A percentile compares a stretch with the other conserved stretches of the same genome.
Evolutionary conservation across 495 filamentous ascomycete genomes (phyloP).

Genomic region (Peziza echinospora): DNA sequence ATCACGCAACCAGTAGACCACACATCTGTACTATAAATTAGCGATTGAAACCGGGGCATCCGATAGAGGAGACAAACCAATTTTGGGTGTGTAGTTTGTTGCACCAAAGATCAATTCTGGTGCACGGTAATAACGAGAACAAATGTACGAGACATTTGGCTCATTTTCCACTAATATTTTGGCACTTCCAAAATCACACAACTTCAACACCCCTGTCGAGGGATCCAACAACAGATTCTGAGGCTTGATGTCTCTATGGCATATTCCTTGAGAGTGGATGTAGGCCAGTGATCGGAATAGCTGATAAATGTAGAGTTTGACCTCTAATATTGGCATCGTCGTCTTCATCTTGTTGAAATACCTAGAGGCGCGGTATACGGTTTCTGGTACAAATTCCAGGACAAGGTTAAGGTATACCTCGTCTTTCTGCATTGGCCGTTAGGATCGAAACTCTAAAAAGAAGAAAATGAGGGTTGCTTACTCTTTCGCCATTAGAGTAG

Average conservation of each 20-base stretch:
- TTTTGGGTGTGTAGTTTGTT: conserved; percentile 99
- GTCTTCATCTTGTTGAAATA: conserved; percentile 99
- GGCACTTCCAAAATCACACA: conserved; percentile 96
- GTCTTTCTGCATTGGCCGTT: conserved; percentile 47
- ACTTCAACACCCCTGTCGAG: conserved; percentile 72
- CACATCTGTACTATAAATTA: conserved; percentile 44
- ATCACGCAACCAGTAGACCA: conserved; percentile 99
- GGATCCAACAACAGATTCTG: conserved; percentile 92
- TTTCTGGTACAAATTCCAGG: conserved; percentile 94
- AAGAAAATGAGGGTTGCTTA: conserved; percentile 29
- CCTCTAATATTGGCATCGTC: conserved; percentile 95
- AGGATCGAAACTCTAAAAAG: neutral
- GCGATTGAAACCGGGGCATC: neutral
- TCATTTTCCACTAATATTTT: conserved; percentile 99
- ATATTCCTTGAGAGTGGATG: conserved; percentile 98
- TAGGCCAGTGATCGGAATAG: conserved; percentile 95
- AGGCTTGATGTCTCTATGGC: conserved; percentile 97
- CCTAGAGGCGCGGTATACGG: conserved; percentile 90
- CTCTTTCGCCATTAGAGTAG: conserved; percentile 95
- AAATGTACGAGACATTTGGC: conserved; percentile 98
- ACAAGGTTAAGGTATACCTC: conserved; percentile 98
- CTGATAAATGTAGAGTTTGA: conserved; percentile 99
- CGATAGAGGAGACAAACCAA: conserved; percentile 45
- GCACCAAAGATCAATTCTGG: conserved; percentile 97
- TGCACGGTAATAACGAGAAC: conserved; percentile 94